Conservation (phyloP, 305 asterid genomes). For the Solanum hybrid region DNA sequence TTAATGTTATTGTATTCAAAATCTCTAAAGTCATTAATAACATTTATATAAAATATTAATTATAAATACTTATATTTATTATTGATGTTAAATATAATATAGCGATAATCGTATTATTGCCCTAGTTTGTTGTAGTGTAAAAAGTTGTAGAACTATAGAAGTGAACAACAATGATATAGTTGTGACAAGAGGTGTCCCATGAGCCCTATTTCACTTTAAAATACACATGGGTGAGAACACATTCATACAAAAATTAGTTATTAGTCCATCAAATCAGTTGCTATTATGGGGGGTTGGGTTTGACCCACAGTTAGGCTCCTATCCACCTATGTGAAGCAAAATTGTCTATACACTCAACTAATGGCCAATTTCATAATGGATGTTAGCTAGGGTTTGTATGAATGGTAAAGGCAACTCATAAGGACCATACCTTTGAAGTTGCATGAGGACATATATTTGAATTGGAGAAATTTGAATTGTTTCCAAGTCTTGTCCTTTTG, state of each 20-base stretch:
- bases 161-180: neutral
- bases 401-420: neutral
- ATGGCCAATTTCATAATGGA: neutral
- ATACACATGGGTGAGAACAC: neutral
- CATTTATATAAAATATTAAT: neutral
- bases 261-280: neutral
- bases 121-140: neutral
- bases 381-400: constrained; percentile 6
- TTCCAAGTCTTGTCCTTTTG: neutral
- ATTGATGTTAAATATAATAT: neutral
- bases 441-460: neutral
- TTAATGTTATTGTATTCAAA: fast-evolving
- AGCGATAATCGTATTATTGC: neutral
- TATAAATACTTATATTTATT: neutral
- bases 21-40: neutral
- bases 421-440: neutral
- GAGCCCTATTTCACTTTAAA: neutral
- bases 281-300: neutral
- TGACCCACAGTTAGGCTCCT: neutral
- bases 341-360: neutral
- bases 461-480: neutral
- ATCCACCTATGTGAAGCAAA: neutral
- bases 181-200: neutral
- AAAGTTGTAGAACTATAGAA: neutral
- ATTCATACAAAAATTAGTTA: neutral